These are phyloP conservation scores for Albophoma yamanashiensis DNA, from an alignment of 2,329 filamentous ascomycete species.

Conservation along the genomic window DNA sequence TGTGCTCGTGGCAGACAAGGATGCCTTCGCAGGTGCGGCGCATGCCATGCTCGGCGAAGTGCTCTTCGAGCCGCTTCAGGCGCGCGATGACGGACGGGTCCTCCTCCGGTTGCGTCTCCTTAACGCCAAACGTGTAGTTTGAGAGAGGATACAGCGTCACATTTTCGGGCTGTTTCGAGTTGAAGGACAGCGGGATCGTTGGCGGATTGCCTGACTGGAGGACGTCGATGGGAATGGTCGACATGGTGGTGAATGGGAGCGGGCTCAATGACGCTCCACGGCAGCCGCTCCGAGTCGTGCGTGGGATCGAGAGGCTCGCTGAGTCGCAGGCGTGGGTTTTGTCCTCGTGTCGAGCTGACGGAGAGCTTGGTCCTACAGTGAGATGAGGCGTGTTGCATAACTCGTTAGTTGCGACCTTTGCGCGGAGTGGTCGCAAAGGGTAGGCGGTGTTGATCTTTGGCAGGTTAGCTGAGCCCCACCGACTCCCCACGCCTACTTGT, in stretches of 20 bases:
- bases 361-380: background rate
- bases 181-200: constrained; percentile 71
- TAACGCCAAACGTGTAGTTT: constrained; percentile 98
- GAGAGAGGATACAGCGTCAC: constrained; percentile 90
- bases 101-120: constrained; percentile 96
- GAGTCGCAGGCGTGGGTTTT: background rate
- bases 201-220: constrained; percentile 73
- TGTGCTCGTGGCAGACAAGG: constrained; percentile 96
- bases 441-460: background rate
- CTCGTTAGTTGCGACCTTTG: background rate
- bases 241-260: constrained; percentile 43
- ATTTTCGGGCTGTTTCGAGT: constrained; percentile 77
- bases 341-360: background rate
- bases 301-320: background rate
- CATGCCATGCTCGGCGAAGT: constrained; percentile 90
- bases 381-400: background rate
- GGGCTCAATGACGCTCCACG: background rate
- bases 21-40: constrained; percentile 94
- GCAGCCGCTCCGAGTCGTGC: background rate
- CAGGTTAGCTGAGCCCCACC: background rate
- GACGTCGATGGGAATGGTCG: constrained; percentile 66
- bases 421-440: background rate
- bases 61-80: constrained; percentile 88
- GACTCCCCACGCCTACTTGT: background rate
- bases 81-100: constrained; percentile 91